Conservation (phyloP, 129 eudicot genomes). For the sunflower (Helianthus annuus) region DNA sequence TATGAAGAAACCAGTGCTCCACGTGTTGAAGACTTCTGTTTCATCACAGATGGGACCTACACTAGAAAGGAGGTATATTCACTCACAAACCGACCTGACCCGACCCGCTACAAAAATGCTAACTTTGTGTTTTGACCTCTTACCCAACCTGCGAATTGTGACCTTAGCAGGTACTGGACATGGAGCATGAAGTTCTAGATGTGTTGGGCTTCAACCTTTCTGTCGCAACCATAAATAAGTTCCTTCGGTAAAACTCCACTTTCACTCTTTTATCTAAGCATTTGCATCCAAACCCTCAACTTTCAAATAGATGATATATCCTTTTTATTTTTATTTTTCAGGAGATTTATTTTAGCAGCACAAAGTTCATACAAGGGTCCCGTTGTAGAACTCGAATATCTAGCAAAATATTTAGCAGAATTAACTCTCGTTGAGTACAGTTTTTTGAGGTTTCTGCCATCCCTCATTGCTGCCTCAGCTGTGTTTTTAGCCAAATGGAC, state of each 20-base stretch:
- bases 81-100: neutral
- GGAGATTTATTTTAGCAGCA: constrained; percentile 92
- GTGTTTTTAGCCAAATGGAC: constrained; percentile 96
- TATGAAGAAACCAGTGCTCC: constrained; percentile 95
- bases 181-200: constrained; percentile 80
- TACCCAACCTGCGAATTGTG: no score
- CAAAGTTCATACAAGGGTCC: constrained; percentile 75
- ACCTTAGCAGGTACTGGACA: constrained; percentile 61
- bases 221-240: constrained; percentile 71
- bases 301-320: constrained; percentile 9
- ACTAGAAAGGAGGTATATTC: constrained; percentile 75
- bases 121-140: neutral
- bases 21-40: constrained; percentile 90
- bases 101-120: neutral
- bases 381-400: constrained; percentile 65
- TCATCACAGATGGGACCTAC: constrained; percentile 93
- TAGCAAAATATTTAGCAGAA: constrained; percentile 89
- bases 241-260: constrained; percentile 58
- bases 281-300: neutral
- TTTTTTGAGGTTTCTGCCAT: constrained; percentile 78
- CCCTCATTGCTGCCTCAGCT: constrained; percentile 89
- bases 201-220: constrained; percentile 63
- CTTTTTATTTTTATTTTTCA: constrained; percentile 41
- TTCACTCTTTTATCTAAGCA: neutral
- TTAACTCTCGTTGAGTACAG: constrained; percentile 75